These are phyloP conservation scores for Holtermanniella nyarrowii DNA, from an alignment of 768 basidiomycete genomes.

Conservation along the genomic window DNA sequence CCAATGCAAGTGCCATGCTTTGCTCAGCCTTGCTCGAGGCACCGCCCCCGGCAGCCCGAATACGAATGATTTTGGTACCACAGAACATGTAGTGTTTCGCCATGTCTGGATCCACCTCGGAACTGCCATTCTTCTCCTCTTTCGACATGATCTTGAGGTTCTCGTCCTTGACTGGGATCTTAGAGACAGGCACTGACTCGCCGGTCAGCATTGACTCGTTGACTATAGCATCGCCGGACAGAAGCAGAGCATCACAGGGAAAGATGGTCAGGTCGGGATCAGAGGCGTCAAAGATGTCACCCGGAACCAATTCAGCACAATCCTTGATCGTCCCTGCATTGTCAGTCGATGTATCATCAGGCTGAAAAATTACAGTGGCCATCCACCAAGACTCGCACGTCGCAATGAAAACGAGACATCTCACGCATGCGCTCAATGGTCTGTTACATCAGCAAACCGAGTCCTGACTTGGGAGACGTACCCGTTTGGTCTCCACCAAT, in stretches of 20 bases:
- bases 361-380: slow-evolving; percentile 53
- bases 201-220: slow-evolving; percentile 91
- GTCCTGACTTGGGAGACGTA: slow-evolving; percentile 32
- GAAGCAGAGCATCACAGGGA: slow-evolving; percentile 82
- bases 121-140: slow-evolving; percentile 47
- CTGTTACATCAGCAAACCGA: slow-evolving; percentile 40
- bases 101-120: slow-evolving; percentile 47
- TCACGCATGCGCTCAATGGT: slow-evolving; percentile 89
- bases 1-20: slow-evolving; percentile 58
- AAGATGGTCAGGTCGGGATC: slow-evolving; percentile 60
- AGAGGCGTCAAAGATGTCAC: slow-evolving; percentile 85
- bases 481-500: slow-evolving; percentile 83
- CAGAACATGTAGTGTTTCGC: slow-evolving; percentile 77
- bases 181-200: slow-evolving; percentile 94
- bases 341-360: neutral
- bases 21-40: slow-evolving; percentile 43
- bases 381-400: slow-evolving; percentile 58
- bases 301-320: slow-evolving; percentile 74
- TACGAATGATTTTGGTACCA: slow-evolving; percentile 81
- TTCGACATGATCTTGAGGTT: slow-evolving; percentile 60
- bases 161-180: slow-evolving; percentile 70
- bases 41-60: slow-evolving; percentile 55
- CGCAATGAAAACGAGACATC: slow-evolving; percentile 84
- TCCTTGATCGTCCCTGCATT: slow-evolving; percentile 57
- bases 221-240: slow-evolving; percentile 93